Base-by-base conservation (phyloP, 2,329 filamentous ascomycete species). In the Aspergillus versicolor region DNA sequence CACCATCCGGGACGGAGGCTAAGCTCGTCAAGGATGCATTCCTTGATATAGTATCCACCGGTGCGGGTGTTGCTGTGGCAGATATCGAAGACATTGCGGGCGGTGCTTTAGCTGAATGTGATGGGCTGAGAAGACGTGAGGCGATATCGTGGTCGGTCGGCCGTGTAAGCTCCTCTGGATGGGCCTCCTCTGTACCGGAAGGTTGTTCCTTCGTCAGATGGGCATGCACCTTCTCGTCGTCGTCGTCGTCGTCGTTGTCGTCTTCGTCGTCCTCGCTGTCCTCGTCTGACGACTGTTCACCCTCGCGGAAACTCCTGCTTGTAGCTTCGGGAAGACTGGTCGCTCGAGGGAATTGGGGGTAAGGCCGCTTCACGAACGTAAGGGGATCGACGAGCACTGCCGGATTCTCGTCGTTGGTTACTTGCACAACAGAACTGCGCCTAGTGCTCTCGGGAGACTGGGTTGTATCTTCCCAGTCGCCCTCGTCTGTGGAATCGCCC, bases 51-150 rank as follows among this genome's bases (percentile, higher is more conserved):
- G 70, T 63, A 63, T 74, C 67, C 42, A 71, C 60, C 30, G 67
- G 64, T 38, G 68, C 64, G 5, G 75, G 74, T 42, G 73, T 75
- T 4, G 73, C 77, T 47, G 73, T 74, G 13, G 75, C 77, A n/a
- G 76, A 79, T 21, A 79, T 72, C 5, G 77, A 79, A 32, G 77
- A 79, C 73, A 80, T 77, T 38, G 77, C 72, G n/a, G 77, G 77
- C 5, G 77, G 76, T 9, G 75, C 77, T 64, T 74, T 77, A 40
- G 74, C 74, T 15, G 75, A 72, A 61, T 73, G 74, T 6, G 74
- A 73, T 38, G 73, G 73, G 40, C 65, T 72, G 17, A 77, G 59
- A 13, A 77, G 62, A 32, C 74, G 74, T 47, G 63, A 65, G 49
- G 74, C 69, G 56, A 75, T 74, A 54, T 72, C 72, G n/a, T 73